These are phyloP conservation scores for Cornus florida DNA, from an alignment of 148 eudicot genomes.

Conservation along the genomic window DNA sequence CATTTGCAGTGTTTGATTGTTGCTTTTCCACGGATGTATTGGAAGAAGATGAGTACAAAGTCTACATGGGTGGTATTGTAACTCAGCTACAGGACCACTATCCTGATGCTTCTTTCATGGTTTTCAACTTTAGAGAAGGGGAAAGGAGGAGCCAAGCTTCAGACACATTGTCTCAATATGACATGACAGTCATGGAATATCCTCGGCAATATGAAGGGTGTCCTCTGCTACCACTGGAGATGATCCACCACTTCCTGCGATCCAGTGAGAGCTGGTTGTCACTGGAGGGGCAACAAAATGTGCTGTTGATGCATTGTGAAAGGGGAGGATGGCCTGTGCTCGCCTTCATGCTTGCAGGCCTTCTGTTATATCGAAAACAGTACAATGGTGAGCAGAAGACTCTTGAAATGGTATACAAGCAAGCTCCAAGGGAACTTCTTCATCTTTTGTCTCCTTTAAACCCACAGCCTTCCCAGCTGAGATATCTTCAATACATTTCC, in stretches of 20 bases:
- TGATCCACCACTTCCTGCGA: conserved; percentile 69
- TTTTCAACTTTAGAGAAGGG: conserved; percentile 73
- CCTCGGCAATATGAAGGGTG: conserved; percentile 70
- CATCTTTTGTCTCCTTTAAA: conserved; percentile 58
- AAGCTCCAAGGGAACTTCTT: conserved; percentile 73
- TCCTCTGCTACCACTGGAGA: conserved; percentile 63
- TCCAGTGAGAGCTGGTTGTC: conserved; percentile 88
- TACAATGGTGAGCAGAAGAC: conserved; percentile 72
- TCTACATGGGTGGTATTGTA: conserved; percentile 64
- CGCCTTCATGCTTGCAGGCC: conserved; percentile 80
- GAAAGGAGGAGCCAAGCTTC: conserved; percentile 62
- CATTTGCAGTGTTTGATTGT: conserved; percentile 64
- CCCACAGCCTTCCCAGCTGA: conserved; percentile 68
- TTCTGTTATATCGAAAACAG: conserved; percentile 64
- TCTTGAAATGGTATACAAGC: conserved; percentile 77
- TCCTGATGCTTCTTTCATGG: conserved; percentile 77
- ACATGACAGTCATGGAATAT: conserved; percentile 81
- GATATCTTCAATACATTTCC: conserved; percentile 71
- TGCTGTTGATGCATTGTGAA: conserved; percentile 73
- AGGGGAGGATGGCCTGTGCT: conserved; percentile 83
- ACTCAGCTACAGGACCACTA: conserved; percentile 64
- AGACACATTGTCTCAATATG: conserved; percentile 61
- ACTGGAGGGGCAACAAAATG: conserved; percentile 71
- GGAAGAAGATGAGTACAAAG: conserved; percentile 61
- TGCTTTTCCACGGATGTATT: conserved; percentile 75